Percentiles rank a stretch among this genome's conserved stretches.
Conservation (phyloP, 805 yeast species). For the Torulaspora delbrueckii region DNA sequence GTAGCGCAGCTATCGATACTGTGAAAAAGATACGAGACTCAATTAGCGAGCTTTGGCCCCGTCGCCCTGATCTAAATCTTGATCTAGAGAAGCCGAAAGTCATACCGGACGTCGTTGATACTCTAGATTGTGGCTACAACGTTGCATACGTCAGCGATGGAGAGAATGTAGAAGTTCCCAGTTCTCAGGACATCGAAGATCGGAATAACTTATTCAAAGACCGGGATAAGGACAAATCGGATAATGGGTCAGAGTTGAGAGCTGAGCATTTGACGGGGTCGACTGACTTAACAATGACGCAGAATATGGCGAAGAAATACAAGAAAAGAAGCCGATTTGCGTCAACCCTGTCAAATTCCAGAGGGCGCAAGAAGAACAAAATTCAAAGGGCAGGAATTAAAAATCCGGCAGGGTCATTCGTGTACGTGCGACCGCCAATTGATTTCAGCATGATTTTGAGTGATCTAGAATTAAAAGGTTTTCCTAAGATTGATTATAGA, state of each 20-base stretch:
- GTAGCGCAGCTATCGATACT: conserved; percentile 20
- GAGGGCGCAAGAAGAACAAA: conserved; percentile 1
- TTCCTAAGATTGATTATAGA: conserved; percentile 48
- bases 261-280: conserved; percentile 4
- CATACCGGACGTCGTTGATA: conserved; percentile 4
- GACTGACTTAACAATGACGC: conserved; percentile 23
- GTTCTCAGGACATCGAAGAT: conserved; percentile 5
- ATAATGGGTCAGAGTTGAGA: not conserved
- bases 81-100: not conserved
- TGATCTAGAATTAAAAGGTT: conserved; percentile 46
- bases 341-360: not conserved
- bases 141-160: conserved; percentile 10
- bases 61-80: not conserved
- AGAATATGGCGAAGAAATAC: conserved; percentile 19
- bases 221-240: not conserved
- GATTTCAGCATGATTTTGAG: conserved; percentile 35
- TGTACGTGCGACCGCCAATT: conserved; percentile 22
- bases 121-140: conserved; percentile 6
- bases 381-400: conserved; percentile 3
- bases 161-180: conserved; percentile 13
- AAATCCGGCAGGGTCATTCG: conserved; percentile 4
- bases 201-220: not conserved
- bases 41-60: conserved; percentile 30
- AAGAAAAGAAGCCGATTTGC: conserved; percentile 1
- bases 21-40: conserved; percentile 35